Evolutionary conservation across 768 basidiomycete species (phyloP).

Genomic region (Rhodotorula kratochvilovae): DNA sequence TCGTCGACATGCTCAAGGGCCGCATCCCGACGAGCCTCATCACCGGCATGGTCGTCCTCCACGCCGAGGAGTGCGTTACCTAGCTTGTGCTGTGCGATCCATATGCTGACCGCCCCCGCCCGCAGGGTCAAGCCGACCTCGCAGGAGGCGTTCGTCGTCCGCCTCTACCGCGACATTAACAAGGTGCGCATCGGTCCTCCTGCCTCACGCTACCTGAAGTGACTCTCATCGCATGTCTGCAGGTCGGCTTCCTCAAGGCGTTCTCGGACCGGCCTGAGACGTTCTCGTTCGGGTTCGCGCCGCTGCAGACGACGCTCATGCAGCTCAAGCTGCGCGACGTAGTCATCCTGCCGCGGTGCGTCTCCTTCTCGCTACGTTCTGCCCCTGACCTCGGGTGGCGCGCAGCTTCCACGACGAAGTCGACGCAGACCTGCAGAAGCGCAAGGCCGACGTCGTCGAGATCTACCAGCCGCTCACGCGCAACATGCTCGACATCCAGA

Average conservation of each 20-base stretch:
- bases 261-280: conserved; percentile 96
- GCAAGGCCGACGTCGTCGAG: conserved; percentile 86
- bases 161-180: conserved; percentile 85
- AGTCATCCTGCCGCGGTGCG: conserved; percentile 82
- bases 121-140: conserved; percentile 74
- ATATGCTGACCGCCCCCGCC: neutral
- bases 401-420: conserved; percentile 83
- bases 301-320: conserved; percentile 85
- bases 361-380: neutral
- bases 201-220: too few relatives aligned
- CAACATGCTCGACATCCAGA: conserved; percentile 85
- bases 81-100: neutral
- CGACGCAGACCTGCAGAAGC: conserved; percentile 71
- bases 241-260: conserved; percentile 85
- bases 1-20: conserved; percentile 85
- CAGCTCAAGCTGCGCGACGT: conserved; percentile 84
- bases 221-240: too few relatives aligned
- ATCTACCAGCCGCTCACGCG: conserved; percentile 79
- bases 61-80: conserved; percentile 71
- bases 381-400: neutral
- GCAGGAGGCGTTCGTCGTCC: conserved; percentile 86
- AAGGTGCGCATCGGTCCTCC: conserved; percentile 47
- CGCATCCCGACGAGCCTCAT: conserved; percentile 80
- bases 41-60: conserved; percentile 81
- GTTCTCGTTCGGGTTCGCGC: conserved; percentile 86